Evolutionary conservation across 306 rosid genomes (phyloP).

Genomic region (Pueraria montana): DNA sequence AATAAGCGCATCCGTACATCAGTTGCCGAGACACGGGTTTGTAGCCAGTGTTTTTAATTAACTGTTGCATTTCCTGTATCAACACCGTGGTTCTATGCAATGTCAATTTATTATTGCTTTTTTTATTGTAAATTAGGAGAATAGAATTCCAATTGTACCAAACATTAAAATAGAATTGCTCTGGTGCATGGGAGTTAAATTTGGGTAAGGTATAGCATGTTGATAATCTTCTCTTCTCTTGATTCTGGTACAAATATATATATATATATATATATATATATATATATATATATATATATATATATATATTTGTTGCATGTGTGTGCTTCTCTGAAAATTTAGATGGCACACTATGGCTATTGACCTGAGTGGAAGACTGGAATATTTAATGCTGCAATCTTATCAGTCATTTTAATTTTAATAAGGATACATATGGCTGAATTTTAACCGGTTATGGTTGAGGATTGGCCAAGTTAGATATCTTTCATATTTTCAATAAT

Average conservation of each 20-base stretch:
- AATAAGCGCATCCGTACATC: conserved; percentile 79
- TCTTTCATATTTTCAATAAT: conserved; percentile 15
- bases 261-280: neutral
- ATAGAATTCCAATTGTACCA: conserved; percentile 14
- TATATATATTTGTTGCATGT: conserved; percentile 14
- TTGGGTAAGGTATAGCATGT: conserved; percentile 34
- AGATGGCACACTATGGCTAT: neutral
- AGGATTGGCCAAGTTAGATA: conserved; percentile 25
- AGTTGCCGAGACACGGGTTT: conserved; percentile 71
- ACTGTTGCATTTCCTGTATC: conserved; percentile 33
- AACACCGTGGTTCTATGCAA: conserved; percentile 35
- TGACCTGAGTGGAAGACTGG: conserved; percentile 21
- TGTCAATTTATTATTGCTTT: conserved; percentile 14
- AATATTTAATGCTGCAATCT: conserved; percentile 26
- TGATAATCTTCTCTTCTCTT: conserved; percentile 34
- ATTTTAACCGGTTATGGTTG: neutral
- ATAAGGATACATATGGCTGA: neutral
- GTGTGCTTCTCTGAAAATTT: conserved; percentile 38
- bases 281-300: neutral
- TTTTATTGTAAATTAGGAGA: conserved; percentile 13
- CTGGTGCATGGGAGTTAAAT: conserved; percentile 25
- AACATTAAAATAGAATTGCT: conserved; percentile 21
- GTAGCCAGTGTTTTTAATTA: conserved; percentile 46
- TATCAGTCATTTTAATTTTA: conserved; percentile 13
- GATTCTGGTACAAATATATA: conserved; percentile 24